Evolutionary conservation across 2,329 filamentous ascomycete genomes (phyloP).

Genomic region (Tolypocladium tundrense): DNA sequence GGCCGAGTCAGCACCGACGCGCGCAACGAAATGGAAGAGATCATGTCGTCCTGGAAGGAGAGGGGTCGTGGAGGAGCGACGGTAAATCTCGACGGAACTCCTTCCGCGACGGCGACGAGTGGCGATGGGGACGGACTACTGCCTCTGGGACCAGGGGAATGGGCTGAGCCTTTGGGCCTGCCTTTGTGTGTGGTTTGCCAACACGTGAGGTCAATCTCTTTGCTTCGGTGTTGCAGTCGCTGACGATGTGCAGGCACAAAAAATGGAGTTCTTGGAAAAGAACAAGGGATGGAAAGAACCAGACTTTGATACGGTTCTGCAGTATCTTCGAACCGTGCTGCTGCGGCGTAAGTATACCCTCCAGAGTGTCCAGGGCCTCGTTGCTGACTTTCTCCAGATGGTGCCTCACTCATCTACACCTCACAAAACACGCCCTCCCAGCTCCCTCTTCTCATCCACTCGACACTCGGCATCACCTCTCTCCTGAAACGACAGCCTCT

Average conservation of each 20-base stretch:
- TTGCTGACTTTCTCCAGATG: constrained; percentile 43
- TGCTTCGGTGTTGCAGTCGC: constrained; percentile 5
- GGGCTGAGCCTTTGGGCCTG: constrained; percentile 80
- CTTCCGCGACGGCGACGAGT: constrained; percentile 37
- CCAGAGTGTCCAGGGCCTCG: not conserved
- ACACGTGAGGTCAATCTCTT: constrained; percentile 51
- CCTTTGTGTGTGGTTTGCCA: constrained; percentile 93
- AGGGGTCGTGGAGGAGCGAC: constrained; percentile 56
- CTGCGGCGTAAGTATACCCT: constrained; percentile 58
- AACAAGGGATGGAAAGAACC: constrained; percentile 91
- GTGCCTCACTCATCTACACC: constrained; percentile 77
- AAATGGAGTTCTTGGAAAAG: constrained; percentile 82
- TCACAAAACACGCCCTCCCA: constrained; percentile 67
- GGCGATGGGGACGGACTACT: constrained; percentile 59
- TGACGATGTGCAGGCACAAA: constrained; percentile 53
- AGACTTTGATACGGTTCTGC: constrained; percentile 90
- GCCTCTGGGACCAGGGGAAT: constrained; percentile 79
- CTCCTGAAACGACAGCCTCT: constrained; percentile 67
- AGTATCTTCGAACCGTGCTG: constrained; percentile 82
- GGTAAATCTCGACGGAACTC: constrained; percentile 51
- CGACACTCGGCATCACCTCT: constrained; percentile 76
- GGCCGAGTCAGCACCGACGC: constrained; percentile 64
- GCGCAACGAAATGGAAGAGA: constrained; percentile 77
- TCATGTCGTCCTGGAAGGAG: constrained; percentile 71
- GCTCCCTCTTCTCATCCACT: constrained; percentile 71